Conservation (phyloP, 306 rosid genomes). For the Abrus pulchellus region DNA sequence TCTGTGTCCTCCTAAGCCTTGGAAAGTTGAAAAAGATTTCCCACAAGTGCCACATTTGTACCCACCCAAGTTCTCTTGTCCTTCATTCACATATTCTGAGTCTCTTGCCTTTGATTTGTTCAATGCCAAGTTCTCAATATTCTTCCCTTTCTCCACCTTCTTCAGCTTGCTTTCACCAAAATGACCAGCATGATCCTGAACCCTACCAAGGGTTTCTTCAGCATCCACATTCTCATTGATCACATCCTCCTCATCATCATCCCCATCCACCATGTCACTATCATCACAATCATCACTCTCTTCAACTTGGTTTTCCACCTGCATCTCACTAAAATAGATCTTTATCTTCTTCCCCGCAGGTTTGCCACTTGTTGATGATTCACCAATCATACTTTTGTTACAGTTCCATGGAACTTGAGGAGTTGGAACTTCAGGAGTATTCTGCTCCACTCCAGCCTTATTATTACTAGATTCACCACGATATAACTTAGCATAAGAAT, state of each 20-base stretch:
- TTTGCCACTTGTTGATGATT: not conserved
- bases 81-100: not conserved
- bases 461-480: not conserved
- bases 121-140: not conserved
- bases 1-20: slow-evolving; percentile 28
- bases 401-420: no score
- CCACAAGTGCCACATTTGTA: slow-evolving; percentile 20
- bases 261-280: not conserved
- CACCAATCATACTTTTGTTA: not conserved
- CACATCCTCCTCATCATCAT: not conserved
- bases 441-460: not conserved
- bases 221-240: not conserved
- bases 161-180: not conserved
- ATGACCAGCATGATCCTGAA: not conserved
- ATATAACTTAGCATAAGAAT: not conserved
- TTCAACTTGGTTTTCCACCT: not conserved
- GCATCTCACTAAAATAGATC: not conserved
- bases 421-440: no score
- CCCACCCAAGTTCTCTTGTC: not conserved
- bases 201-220: not conserved
- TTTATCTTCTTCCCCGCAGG: not conserved
- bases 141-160: slow-evolving; percentile 5
- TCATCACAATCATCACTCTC: not conserved
- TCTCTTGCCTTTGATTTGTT: not conserved
- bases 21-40: slow-evolving; percentile 4